Conservation (phyloP, 345 rosid species). For the Lagerstroemia speciosa region DNA sequence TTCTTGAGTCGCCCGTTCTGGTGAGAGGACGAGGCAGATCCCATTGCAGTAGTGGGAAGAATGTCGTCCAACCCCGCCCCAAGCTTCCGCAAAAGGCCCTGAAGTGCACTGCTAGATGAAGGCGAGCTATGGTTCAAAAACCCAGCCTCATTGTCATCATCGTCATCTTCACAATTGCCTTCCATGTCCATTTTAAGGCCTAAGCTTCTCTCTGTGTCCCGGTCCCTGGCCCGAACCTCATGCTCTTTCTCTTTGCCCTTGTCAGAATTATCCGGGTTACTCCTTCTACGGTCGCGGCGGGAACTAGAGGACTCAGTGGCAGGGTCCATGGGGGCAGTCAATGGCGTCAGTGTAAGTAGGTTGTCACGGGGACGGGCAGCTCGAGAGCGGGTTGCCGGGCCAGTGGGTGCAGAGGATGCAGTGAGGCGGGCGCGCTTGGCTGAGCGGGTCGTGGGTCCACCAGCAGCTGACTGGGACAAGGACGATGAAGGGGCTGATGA, state of each 20-base stretch:
- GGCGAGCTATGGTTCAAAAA: conserved; percentile 80
- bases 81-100: conserved; percentile 85
- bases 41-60: conserved; percentile 68
- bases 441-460: conserved; percentile 67
- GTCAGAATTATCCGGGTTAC: conserved; percentile 31
- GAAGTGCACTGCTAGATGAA: conserved; percentile 92
- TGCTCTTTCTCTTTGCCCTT: conserved; percentile 97
- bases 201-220: conserved; percentile 26
- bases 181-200: conserved; percentile 60
- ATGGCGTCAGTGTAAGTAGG: conserved; percentile 19
- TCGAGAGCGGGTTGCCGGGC: conserved; percentile 14
- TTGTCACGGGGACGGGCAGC: conserved; percentile 11
- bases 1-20: conserved; percentile 83
- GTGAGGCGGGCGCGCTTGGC: conserved; percentile 66
- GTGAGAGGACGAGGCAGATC: conserved; percentile 82
- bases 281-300: conserved; percentile 58
- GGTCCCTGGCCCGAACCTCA: conserved; percentile 49
- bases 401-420: conserved; percentile 23
- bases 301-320: conserved; percentile 64
- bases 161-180: conserved; percentile 58
- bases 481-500: conserved; percentile 90
- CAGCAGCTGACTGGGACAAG: conserved; percentile 37
- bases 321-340: conserved; percentile 59
- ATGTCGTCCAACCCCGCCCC: conserved; percentile 96
- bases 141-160: conserved; percentile 81